Evolutionary conservation across 768 basidiomycete genomes (phyloP).

Genomic region (Mycena chlorophos): DNA sequence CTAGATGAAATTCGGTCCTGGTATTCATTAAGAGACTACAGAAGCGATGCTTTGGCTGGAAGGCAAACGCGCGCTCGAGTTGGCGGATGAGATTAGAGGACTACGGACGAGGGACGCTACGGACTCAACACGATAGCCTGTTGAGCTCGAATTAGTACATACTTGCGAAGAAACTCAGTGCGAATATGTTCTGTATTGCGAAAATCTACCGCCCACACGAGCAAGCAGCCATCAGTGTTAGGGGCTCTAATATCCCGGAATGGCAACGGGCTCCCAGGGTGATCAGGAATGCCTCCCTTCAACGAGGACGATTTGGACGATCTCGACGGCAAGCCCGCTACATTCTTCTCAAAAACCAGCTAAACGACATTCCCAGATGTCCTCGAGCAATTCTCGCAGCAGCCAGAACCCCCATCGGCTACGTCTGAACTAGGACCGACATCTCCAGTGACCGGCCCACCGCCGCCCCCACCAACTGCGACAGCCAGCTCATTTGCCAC

Average conservation of each 20-base stretch:
- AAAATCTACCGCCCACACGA: no score
- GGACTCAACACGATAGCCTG: no score
- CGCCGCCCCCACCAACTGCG: constrained; percentile 35
- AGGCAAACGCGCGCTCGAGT: constrained; percentile 67
- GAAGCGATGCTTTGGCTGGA: constrained; percentile 89
- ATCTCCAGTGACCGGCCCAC: constrained; percentile 27
- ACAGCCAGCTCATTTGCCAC: constrained; percentile 24
- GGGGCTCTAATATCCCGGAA: no score
- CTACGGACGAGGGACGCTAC: constrained; percentile 21
- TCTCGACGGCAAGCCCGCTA: constrained; percentile 48
- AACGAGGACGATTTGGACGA: constrained; percentile 65
- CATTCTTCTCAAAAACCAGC: constrained; percentile 3
- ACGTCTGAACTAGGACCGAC: constrained; percentile 8
- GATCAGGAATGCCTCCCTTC: constrained; percentile 1
- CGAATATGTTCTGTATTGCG: no score
- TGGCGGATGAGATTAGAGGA: constrained; percentile 65
- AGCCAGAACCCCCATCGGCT: constrained; percentile 8
- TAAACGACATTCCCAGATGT: constrained; percentile 39
- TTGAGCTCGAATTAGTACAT: no score
- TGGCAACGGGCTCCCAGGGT: no score
- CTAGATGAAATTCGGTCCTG: constrained; percentile 10
- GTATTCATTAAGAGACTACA: constrained; percentile 30
- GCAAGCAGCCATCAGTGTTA: no score
- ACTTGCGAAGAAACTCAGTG: no score
- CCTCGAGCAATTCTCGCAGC: constrained; percentile 43